A percentile compares a stretch with the other conserved stretches of the same genome.
Evolutionary conservation across 2,329 filamentous ascomycete genomes (phyloP).

Genomic region (Verticillium tricorpus): DNA sequence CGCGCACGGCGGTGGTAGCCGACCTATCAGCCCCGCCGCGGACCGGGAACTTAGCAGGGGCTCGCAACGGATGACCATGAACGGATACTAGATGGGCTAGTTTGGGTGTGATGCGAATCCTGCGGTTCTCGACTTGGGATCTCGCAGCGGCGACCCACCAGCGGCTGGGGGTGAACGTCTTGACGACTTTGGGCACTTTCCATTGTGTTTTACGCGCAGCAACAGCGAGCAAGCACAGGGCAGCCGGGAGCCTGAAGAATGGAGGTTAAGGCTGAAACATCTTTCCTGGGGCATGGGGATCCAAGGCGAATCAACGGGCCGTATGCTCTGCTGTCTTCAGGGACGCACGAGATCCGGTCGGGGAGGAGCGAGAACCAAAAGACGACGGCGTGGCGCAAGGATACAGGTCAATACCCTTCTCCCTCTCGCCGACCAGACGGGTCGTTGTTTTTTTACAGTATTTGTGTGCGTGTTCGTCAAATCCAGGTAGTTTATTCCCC

Average conservation of each 20-base stretch:
- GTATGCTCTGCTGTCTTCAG: neutral
- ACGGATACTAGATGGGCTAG: constrained; percentile 71
- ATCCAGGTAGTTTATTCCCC: neutral
- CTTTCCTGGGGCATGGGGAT: neutral
- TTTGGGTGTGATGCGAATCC: neutral
- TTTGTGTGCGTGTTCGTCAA: constrained; percentile 1
- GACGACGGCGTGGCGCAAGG: constrained; percentile 1
- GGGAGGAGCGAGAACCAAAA: neutral
- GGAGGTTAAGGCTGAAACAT: neutral
- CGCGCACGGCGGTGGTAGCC: constrained; percentile 74
- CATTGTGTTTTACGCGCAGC: neutral
- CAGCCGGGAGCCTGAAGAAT: neutral
- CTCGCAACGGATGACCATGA: constrained; percentile 98
- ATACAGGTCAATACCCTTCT: constrained; percentile 2
- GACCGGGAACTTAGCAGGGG: constrained; percentile 94
- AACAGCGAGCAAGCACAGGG: neutral
- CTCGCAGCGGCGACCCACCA: neutral
- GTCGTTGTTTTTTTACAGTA: neutral
- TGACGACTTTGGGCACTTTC: neutral
- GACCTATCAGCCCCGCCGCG: constrained; percentile 91
- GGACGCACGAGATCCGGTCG: neutral
- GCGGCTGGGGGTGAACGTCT: neutral
- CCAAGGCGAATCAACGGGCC: neutral
- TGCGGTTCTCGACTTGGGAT: neutral
- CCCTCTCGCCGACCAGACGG: neutral